Evolutionary conservation across 1,284 basidiomycete species (phyloP).

Genomic region (Violaceomyces palustris): DNA sequence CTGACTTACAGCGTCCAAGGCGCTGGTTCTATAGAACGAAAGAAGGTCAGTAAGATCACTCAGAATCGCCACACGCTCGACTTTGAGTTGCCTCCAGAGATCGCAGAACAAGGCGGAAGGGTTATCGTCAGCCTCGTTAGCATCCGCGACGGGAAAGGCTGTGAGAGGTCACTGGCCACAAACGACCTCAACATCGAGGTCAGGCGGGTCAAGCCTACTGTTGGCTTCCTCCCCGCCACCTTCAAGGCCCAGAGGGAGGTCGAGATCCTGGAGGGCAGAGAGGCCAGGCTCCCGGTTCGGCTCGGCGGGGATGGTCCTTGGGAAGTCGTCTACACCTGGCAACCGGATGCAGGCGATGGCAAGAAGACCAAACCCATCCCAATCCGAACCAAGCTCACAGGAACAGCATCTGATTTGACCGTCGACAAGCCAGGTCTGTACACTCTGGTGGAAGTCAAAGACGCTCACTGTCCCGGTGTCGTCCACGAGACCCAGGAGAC

Average conservation of each 20-base stretch:
- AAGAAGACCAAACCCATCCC: too few relatives aligned
- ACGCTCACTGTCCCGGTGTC: slow-evolving; percentile 76
- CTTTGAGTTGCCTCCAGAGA: slow-evolving; percentile 51
- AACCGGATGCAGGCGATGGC: slow-evolving; percentile 58
- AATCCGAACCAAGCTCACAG: too few relatives aligned
- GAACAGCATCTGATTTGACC: too few relatives aligned
- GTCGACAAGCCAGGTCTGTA: slow-evolving; percentile 71
- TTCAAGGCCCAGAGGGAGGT: slow-evolving; percentile 56
- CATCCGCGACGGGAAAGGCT: slow-evolving; percentile 82
- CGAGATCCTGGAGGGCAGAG: slow-evolving; percentile 71
- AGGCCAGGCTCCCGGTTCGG: slow-evolving; percentile 55
- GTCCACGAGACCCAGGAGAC: slow-evolving; percentile 62
- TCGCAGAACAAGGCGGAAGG: slow-evolving; percentile 67
- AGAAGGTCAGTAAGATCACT: slow-evolving; percentile 42
- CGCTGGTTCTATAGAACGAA: slow-evolving; percentile 14
- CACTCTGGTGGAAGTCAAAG: slow-evolving; percentile 68
- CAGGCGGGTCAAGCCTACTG: slow-evolving; percentile 79
- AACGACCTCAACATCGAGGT: slow-evolving; percentile 83
- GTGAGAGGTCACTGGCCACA: slow-evolving; percentile 70
- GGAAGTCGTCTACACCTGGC: slow-evolving; percentile 69
- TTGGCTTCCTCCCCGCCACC: slow-evolving; percentile 64
- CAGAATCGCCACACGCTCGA: slow-evolving; percentile 43
- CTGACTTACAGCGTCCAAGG: slow-evolving; percentile 41
- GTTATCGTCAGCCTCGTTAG: slow-evolving; percentile 77
- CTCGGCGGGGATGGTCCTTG: slow-evolving; percentile 48